Percentiles rank a stretch among this genome's conserved stretches.
phyloP scores from a whole-genome alignment of 2,329 filamentous ascomycete species.

The Hirsutella rhossiliensis region DNA sequence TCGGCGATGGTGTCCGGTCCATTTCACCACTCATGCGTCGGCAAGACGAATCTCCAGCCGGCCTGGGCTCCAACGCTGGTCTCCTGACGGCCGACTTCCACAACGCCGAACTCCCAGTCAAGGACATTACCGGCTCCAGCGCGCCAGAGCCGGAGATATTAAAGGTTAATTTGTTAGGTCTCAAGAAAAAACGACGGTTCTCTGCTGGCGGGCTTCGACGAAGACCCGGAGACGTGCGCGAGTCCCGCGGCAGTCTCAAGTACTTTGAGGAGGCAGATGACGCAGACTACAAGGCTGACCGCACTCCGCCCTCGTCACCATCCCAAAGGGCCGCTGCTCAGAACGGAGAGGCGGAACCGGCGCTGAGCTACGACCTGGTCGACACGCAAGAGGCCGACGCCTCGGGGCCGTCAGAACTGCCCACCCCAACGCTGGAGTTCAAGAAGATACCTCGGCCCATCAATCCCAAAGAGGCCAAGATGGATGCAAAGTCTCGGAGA shows the following conservation, averaged over 20 bases:
- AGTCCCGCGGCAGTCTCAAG: constrained; percentile 65
- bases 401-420: constrained; percentile 19
- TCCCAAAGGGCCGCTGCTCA: background rate
- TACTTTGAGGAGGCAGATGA: constrained; percentile 88
- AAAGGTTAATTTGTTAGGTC: constrained; percentile 24
- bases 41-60: constrained; percentile 11
- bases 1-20: background rate
- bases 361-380: background rate
- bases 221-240: constrained; percentile 60
- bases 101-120: constrained; percentile 20
- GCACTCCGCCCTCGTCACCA: background rate
- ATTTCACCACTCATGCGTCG: background rate
- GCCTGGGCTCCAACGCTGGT: constrained; percentile 17
- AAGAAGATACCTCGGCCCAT: constrained; percentile 44
- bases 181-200: constrained; percentile 58
- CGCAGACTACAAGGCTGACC: constrained; percentile 49
- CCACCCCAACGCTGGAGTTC: constrained; percentile 24
- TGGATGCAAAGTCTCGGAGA: constrained; percentile 52
- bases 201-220: constrained; percentile 74
- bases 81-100: background rate
- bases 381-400: background rate
- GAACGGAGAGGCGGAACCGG: background rate
- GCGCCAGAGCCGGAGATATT: constrained; percentile 50
- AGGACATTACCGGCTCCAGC: constrained; percentile 51
- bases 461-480: constrained; percentile 47